These are phyloP conservation scores for Lachancea kluyveri DNA, from an alignment of 805 yeast genomes.

Conservation along the genomic window DNA sequence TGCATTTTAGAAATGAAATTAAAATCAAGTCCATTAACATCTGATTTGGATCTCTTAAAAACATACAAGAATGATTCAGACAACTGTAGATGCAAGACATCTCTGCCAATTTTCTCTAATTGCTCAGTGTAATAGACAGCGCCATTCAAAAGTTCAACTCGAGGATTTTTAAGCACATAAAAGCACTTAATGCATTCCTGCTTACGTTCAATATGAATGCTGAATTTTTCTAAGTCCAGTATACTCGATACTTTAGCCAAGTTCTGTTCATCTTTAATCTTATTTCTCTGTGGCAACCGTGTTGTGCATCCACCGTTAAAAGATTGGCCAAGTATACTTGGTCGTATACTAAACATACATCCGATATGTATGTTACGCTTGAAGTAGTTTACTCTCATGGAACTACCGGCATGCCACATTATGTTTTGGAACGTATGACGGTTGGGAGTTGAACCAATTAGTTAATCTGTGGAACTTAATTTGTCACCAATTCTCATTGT, in stretches of 20 bases:
- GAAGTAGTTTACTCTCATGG: no score
- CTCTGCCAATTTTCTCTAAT: slow-evolving; percentile 12
- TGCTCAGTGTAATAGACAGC: slow-evolving; percentile 7
- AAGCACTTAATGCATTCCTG: slow-evolving; percentile 15
- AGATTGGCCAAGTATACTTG: no score
- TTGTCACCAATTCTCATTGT: no score
- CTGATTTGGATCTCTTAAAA: slow-evolving; percentile 14
- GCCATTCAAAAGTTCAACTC: slow-evolving; percentile 10
- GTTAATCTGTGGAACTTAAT: no score
- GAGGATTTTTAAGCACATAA: slow-evolving; percentile 12
- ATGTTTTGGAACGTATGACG: no score
- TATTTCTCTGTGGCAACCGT: slow-evolving; percentile 1
- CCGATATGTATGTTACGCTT: no score
- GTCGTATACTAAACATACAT: no score
- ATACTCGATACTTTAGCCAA: no score
- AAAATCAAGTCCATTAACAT: slow-evolving; percentile 19
- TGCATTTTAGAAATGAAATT: slow-evolving; percentile 14
- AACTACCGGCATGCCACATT: no score
- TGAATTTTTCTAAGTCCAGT: slow-evolving; percentile 10
- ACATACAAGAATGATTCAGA: slow-evolving; percentile 10
- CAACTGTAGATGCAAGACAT: slow-evolving; percentile 8
- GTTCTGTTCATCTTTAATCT: no score
- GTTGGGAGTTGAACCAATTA: no score
- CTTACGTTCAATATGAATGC: slow-evolving; percentile 7
- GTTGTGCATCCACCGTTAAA: no score